These are phyloP conservation scores for Fragaria iinumae DNA, from an alignment of 306 rosid species.

Conservation along the genomic window DNA sequence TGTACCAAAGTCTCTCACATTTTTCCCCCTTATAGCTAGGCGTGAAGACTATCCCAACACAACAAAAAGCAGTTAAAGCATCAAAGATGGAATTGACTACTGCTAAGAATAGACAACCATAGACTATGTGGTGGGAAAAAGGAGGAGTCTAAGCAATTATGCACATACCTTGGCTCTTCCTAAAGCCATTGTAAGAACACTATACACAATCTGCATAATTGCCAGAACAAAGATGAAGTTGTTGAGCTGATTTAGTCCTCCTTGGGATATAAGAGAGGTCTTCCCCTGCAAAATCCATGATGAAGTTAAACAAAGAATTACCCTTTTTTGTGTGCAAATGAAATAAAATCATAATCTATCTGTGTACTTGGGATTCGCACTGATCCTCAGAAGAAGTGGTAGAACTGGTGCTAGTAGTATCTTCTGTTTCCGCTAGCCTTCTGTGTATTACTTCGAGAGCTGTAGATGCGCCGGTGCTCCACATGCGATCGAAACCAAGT, in stretches of 20 bases:
- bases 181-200: constrained; percentile 58
- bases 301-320: no score
- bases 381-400: constrained; percentile 13
- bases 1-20: no score
- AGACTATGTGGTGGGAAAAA: not conserved
- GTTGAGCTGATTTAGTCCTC: constrained; percentile 53
- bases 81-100: not conserved
- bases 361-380: constrained; percentile 41
- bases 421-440: constrained; percentile 14
- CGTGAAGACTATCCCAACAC: not conserved
- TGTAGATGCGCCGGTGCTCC: not conserved
- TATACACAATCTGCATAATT: constrained; percentile 54
- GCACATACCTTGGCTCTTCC: constrained; percentile 55
- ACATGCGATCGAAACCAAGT: constrained; percentile 11
- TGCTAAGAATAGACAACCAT: not conserved
- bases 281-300: constrained; percentile 40
- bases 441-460: constrained; percentile 13
- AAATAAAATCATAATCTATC: not conserved
- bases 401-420: not conserved
- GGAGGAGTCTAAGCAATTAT: not conserved
- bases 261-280: constrained; percentile 46
- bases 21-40: not conserved
- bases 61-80: not conserved
- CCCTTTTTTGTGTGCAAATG: not conserved
- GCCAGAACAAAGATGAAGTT: constrained; percentile 53